Percentiles rank a stretch among this genome's conserved stretches.
phyloP scores from a whole-genome alignment of 768 basidiomycete species.

The Mycena crocata region DNA sequence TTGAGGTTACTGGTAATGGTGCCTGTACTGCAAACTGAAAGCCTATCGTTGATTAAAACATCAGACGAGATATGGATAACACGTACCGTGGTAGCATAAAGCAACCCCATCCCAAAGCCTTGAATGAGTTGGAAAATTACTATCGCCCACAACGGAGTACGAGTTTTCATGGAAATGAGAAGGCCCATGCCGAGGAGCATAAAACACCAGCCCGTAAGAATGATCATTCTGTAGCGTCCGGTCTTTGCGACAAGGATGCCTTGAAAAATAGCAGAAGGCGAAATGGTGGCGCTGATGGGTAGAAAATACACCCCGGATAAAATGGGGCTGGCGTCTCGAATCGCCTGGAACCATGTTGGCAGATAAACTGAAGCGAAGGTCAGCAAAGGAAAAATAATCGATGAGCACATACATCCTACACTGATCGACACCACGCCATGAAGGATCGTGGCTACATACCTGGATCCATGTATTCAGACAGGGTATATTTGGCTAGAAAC shows the following conservation, averaged over 20 bases:
- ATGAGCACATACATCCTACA: background rate
- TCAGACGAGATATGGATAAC: too few relatives aligned
- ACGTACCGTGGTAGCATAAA: slow-evolving; percentile 35
- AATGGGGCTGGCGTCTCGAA: slow-evolving; percentile 46
- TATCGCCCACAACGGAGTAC: slow-evolving; percentile 37
- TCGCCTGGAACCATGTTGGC: slow-evolving; percentile 49
- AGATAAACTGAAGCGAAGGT: slow-evolving; percentile 24
- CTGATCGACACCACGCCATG: background rate
- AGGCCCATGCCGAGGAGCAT: slow-evolving; percentile 50
- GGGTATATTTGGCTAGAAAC: background rate
- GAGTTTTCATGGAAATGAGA: slow-evolving; percentile 41
- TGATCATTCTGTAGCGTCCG: slow-evolving; percentile 36
- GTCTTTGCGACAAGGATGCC: slow-evolving; percentile 43
- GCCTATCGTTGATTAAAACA: too few relatives aligned
- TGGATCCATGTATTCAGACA: background rate
- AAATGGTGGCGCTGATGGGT: slow-evolving; percentile 44
- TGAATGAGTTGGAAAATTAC: slow-evolving; percentile 41
- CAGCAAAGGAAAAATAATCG: slow-evolving; percentile 30
- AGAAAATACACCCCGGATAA: slow-evolving; percentile 49
- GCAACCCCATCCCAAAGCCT: slow-evolving; percentile 42
- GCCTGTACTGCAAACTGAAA: background rate
- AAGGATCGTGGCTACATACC: background rate
- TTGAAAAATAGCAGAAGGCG: slow-evolving; percentile 48
- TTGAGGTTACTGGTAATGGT: background rate
- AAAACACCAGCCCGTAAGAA: slow-evolving; percentile 42